A percentile compares a stretch with the other conserved stretches of the same genome.
phyloP scores from a whole-genome alignment of 495 filamentous ascomycete genomes.

The Penicillium paxilli region DNA sequence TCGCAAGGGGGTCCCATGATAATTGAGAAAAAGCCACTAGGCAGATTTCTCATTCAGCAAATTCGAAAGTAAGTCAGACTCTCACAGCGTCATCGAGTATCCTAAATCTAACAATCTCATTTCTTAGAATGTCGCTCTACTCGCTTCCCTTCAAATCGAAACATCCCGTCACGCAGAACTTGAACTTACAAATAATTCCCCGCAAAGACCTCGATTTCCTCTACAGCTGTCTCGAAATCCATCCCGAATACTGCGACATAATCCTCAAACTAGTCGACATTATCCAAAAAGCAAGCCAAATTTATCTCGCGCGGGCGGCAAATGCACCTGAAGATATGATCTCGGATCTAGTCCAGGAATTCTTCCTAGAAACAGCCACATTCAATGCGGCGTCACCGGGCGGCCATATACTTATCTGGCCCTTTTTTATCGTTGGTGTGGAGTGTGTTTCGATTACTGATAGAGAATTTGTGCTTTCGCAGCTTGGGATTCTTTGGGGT shows the following conservation, averaged over 20 bases:
- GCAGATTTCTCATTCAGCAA: conserved; percentile 5
- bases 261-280: not conserved
- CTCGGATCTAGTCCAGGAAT: not conserved
- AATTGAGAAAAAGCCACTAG: not conserved
- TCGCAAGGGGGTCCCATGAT: not conserved
- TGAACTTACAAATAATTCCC: not conserved
- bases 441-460: not conserved
- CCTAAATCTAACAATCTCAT: not conserved
- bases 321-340: not conserved
- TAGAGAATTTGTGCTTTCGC: not conserved
- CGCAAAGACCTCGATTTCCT: not conserved
- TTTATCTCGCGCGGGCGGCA: not conserved
- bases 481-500: not conserved
- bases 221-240: not conserved
- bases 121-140: not conserved
- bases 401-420: conserved; percentile 6
- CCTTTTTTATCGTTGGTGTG: conserved; percentile 8
- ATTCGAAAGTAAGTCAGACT: not conserved
- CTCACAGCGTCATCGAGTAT: not conserved
- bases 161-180: not conserved
- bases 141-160: not conserved
- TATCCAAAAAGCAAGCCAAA: not conserved
- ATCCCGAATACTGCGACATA: not conserved
- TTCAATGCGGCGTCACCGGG: conserved; percentile 6
- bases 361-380: not conserved